Percentiles rank a stretch among this genome's conserved stretches.
Evolutionary conservation across 2,329 filamentous ascomycete species (phyloP).

Genomic region (Alternaria novae-zelandiae): DNA sequence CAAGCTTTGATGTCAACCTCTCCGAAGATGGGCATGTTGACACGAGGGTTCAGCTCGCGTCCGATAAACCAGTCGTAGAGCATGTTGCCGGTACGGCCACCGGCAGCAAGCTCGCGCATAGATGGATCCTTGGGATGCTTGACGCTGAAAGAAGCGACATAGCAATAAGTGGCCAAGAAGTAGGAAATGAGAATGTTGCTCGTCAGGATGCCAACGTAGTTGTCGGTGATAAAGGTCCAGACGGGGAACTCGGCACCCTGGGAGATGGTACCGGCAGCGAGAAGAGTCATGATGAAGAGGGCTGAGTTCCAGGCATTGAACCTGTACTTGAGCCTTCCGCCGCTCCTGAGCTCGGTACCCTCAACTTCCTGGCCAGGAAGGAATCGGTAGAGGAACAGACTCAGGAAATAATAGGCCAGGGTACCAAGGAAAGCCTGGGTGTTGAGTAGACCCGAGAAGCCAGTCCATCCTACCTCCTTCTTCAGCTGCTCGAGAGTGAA

Average conservation of each 20-base stretch:
- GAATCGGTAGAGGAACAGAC: conserved; percentile 74
- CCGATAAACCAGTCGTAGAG: conserved; percentile 98
- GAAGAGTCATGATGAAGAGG: conserved; percentile 72
- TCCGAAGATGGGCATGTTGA: conserved; percentile 78
- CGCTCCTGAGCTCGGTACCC: conserved; percentile 72
- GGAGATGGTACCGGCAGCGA: conserved; percentile 74
- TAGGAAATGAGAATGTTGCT: conserved; percentile 81
- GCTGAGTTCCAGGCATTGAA: conserved; percentile 80
- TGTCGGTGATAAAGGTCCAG: conserved; percentile 92
- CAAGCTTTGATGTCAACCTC: conserved; percentile 90
- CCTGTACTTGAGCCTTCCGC: conserved; percentile 80
- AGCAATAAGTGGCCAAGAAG: conserved; percentile 76
- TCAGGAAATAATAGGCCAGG: conserved; percentile 79
- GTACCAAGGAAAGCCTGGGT: conserved; percentile 72
- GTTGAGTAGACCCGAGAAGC: conserved; percentile 73
- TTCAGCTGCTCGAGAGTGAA: conserved; percentile 77
- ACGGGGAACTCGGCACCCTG: conserved; percentile 83
- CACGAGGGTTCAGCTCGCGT: conserved; percentile 88
- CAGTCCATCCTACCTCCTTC: conserved; percentile 83
- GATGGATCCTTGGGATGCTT: conserved; percentile 72
- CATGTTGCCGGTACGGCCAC: conserved; percentile 81
- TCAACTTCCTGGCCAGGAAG: conserved; percentile 76
- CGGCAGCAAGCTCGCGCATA: conserved; percentile 78
- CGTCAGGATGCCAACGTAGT: conserved; percentile 85
- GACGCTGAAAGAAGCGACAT: conserved; percentile 81